Conservation (phyloP, 2,329 filamentous ascomycete species). For the Coniochaeta pulveracea region DNA sequence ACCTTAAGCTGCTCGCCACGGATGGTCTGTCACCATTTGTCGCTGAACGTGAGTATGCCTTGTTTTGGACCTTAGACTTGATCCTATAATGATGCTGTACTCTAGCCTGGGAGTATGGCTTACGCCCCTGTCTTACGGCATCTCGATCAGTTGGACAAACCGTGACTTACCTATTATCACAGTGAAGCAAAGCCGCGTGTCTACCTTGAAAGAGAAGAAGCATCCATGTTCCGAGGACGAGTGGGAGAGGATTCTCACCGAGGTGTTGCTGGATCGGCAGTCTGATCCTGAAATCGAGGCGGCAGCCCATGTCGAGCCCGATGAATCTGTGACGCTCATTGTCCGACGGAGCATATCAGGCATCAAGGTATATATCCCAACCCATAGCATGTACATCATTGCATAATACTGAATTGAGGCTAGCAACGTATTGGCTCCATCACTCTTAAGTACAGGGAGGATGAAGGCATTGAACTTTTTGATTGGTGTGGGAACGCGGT, state of each 20-base stretch:
- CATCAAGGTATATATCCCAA: slow-evolving; percentile 45
- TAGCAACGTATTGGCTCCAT: slow-evolving; percentile 62
- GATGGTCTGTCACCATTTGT: slow-evolving; percentile 53
- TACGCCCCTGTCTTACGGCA: too few species aligned
- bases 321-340: slow-evolving; percentile 45
- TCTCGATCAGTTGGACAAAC: slow-evolving; percentile 4
- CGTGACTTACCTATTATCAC: slow-evolving; percentile 8
- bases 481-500: slow-evolving; percentile 58
- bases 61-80: not conserved
- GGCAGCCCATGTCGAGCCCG: slow-evolving; percentile 44
- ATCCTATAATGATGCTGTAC: not conserved
- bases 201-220: slow-evolving; percentile 39
- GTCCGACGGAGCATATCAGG: slow-evolving; percentile 55
- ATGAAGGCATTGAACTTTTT: slow-evolving; percentile 52
- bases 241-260: slow-evolving; percentile 52
- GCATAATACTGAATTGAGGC: too few species aligned
- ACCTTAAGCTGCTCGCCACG: slow-evolving; percentile 57
- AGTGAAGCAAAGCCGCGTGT: slow-evolving; percentile 47
- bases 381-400: too few species aligned
- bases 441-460: slow-evolving; percentile 39
- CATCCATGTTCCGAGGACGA: slow-evolving; percentile 47
- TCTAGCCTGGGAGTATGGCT: not conserved
- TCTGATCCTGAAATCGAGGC: slow-evolving; percentile 43
- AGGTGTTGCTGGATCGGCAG: slow-evolving; percentile 39
- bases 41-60: slow-evolving; percentile 37